Evolutionary conservation across 2,329 filamentous ascomycete species (phyloP).

Genomic region (Epichloe brachyelytri): DNA sequence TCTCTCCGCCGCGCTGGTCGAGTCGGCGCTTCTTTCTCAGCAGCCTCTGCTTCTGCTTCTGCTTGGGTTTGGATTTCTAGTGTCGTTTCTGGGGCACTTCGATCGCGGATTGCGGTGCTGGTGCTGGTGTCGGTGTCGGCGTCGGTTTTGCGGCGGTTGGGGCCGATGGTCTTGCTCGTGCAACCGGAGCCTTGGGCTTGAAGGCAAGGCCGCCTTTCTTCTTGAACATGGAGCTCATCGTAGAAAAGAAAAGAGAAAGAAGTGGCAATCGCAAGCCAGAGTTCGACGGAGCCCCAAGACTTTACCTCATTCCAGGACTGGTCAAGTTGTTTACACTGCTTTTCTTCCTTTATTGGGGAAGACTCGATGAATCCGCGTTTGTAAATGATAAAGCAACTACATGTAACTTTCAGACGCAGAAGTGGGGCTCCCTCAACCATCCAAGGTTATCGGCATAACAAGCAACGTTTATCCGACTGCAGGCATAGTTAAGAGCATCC

Average conservation of each 20-base stretch:
- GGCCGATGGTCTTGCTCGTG: constrained; percentile 23
- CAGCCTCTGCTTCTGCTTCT: neutral
- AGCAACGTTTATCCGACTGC: constrained; percentile 22
- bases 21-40: neutral
- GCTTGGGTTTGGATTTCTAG: neutral
- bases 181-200: constrained; percentile 53
- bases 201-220: constrained; percentile 51
- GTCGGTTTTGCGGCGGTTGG: constrained; percentile 3
- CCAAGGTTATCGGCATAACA: neutral
- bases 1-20: neutral
- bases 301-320: neutral
- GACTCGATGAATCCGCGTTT: neutral
- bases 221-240: constrained; percentile 56
- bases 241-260: constrained; percentile 12
- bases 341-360: neutral
- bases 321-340: neutral
- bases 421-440: constrained; percentile 1
- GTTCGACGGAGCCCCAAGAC: neutral
- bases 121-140: neutral
- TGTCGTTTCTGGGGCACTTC: neutral
- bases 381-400: neutral
- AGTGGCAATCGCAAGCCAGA: neutral
- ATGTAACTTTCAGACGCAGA: neutral
- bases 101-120: constrained; percentile 1
- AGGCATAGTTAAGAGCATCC: constrained; percentile 20